phyloP scores from a whole-genome alignment of 1,284 basidiomycete species.

The Porphyrellus sp. region DNA sequence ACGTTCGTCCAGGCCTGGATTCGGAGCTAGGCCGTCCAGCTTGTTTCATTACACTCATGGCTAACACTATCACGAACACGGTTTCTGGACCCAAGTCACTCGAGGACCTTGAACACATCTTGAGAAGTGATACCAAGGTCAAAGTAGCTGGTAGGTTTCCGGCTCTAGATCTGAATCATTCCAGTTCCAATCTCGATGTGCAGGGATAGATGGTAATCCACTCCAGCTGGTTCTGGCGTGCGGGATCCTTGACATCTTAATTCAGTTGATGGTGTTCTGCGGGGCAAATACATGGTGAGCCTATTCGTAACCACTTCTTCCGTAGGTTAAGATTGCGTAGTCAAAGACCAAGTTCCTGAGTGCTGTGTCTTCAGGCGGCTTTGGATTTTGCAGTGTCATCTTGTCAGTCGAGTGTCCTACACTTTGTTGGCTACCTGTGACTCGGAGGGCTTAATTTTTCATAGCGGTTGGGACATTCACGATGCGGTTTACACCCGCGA shows the following conservation, averaged over 20 bases:
- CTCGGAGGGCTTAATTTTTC: background rate
- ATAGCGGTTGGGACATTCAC: conserved; percentile 85
- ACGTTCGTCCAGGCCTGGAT: no score
- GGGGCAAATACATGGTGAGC: conserved; percentile 89
- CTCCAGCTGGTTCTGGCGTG: conserved; percentile 4
- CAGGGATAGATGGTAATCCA: conserved; percentile 65
- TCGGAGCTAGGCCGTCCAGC: no score
- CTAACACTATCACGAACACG: conserved; percentile 27
- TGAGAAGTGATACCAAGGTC: conserved; percentile 75
- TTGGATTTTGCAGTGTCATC: conserved; percentile 90
- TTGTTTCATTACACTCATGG: conserved; percentile 15
- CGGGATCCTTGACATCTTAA: conserved; percentile 6
- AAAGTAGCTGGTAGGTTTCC: conserved; percentile 82
- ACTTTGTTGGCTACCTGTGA: background rate
- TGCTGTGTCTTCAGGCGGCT: conserved; percentile 78
- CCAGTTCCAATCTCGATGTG: background rate
- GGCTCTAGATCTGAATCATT: background rate
- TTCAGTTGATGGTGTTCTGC: conserved; percentile 85
- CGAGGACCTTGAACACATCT: conserved; percentile 54
- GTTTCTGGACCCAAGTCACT: conserved; percentile 53
- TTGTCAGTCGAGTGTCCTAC: conserved; percentile 51
- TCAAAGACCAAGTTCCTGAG: conserved; percentile 91
- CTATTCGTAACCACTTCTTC: background rate
- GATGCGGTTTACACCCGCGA: conserved; percentile 82
- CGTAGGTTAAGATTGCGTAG: conserved; percentile 36